These are phyloP conservation scores for Glycine latifolia DNA, from an alignment of 306 rosid genomes.

Conservation along the genomic window DNA sequence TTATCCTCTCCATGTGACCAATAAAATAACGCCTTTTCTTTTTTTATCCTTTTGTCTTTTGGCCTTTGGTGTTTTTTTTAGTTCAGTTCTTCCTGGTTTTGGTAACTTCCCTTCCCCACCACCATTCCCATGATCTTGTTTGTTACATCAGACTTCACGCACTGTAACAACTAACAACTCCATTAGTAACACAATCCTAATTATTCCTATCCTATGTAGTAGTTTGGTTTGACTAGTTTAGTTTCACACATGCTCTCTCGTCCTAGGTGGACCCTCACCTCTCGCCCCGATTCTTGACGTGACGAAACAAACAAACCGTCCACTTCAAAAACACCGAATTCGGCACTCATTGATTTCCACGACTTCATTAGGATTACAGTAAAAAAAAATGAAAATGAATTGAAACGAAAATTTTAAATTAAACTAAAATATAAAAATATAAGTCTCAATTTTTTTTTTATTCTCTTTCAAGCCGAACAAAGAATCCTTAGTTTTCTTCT, in stretches of 20 bases:
- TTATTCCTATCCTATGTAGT: slow-evolving; percentile 6
- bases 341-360: slow-evolving; percentile 38
- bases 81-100: slow-evolving; percentile 22
- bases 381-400: no score
- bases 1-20: slow-evolving; percentile 43
- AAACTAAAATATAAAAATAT: no score
- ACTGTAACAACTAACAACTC: slow-evolving; percentile 23
- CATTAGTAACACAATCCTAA: neutral
- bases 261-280: slow-evolving; percentile 20
- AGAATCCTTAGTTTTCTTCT: no score
- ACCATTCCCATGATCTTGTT: slow-evolving; percentile 26
- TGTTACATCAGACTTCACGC: slow-evolving; percentile 8
- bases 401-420: no score
- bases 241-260: neutral
- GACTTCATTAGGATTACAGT: no score
- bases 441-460: no score
- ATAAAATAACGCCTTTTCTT: slow-evolving; percentile 28
- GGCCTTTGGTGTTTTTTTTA: neutral
- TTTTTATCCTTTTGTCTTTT: neutral
- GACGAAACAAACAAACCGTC: slow-evolving; percentile 35
- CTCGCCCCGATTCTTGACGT: slow-evolving; percentile 1
- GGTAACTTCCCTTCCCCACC: slow-evolving; percentile 43
- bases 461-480: no score
- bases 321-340: slow-evolving; percentile 27
- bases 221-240: slow-evolving; percentile 36